Conservation (phyloP, 106 monocot genomes). For the Dioscorea alata region DNA sequence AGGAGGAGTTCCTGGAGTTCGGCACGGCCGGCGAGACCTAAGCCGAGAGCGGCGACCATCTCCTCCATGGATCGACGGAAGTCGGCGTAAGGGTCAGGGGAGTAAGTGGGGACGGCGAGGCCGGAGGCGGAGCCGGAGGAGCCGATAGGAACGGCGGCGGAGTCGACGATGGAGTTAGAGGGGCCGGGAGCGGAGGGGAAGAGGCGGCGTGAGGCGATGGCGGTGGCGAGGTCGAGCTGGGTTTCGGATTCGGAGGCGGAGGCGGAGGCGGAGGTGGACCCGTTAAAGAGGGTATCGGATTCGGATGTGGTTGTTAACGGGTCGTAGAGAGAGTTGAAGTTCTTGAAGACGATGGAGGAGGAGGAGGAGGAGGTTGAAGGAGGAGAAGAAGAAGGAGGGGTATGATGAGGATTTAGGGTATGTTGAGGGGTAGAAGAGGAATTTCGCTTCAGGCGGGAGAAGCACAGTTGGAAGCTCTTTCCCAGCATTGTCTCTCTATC, state of each 20-base stretch:
- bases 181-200: conserved; percentile 43
- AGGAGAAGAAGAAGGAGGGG: background rate
- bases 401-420: background rate
- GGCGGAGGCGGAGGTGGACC: background rate
- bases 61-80: conserved; percentile 74
- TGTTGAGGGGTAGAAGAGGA: background rate
- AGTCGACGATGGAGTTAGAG: conserved; percentile 49
- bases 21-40: conserved; percentile 7
- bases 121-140: conserved; percentile 11
- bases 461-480: conserved; percentile 17
- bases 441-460: conserved; percentile 14
- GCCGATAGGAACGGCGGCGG: conserved; percentile 9
- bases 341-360: conserved; percentile 15
- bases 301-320: background rate
- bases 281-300: conserved; percentile 1
- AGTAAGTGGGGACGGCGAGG: conserved; percentile 44
- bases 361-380: background rate
- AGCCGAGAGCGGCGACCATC: conserved; percentile 47
- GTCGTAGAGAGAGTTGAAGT: conserved; percentile 47
- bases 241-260: conserved; percentile 23
- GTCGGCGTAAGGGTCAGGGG: conserved; percentile 56
- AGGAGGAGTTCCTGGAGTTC: conserved; percentile 56
- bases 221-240: conserved; percentile 39
- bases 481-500: conserved; percentile 15
- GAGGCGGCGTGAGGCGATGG: conserved; percentile 54